phyloP scores from a whole-genome alignment of 495 filamentous ascomycete species.

The Corynascus novoguineensis region DNA sequence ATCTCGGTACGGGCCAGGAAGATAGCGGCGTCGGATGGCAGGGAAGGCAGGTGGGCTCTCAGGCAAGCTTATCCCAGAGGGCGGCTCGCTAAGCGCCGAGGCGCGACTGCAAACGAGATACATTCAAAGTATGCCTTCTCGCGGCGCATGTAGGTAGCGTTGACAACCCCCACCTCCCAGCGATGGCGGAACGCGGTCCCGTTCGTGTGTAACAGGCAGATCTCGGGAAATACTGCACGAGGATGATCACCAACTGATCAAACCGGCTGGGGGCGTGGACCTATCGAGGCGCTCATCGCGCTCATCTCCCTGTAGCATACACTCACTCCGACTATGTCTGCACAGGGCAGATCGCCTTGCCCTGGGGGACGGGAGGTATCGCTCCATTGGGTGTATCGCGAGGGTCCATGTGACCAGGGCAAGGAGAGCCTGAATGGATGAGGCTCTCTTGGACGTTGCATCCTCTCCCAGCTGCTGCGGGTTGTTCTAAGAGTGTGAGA shows the following conservation, averaged over 20 bases:
- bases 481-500: neutral
- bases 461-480: neutral
- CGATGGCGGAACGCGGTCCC: neutral
- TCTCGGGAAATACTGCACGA: neutral
- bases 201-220: neutral
- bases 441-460: constrained; percentile 12
- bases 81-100: neutral
- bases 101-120: neutral
- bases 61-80: neutral
- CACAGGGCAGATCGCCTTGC: neutral
- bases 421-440: neutral
- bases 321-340: no score
- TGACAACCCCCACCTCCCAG: neutral
- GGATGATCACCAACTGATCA: neutral
- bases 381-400: constrained; percentile 8
- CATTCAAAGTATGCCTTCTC: neutral
- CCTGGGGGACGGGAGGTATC: constrained; percentile 1
- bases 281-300: no score
- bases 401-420: constrained; percentile 8
- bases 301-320: no score
- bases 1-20: neutral
- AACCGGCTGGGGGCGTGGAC: neutral
- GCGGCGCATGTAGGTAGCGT: no score
- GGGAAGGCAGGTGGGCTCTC: neutral
- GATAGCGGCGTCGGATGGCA: neutral